phyloP scores from a whole-genome alignment of 345 rosid genomes.

The Psidium friedrichsthalianum region DNA sequence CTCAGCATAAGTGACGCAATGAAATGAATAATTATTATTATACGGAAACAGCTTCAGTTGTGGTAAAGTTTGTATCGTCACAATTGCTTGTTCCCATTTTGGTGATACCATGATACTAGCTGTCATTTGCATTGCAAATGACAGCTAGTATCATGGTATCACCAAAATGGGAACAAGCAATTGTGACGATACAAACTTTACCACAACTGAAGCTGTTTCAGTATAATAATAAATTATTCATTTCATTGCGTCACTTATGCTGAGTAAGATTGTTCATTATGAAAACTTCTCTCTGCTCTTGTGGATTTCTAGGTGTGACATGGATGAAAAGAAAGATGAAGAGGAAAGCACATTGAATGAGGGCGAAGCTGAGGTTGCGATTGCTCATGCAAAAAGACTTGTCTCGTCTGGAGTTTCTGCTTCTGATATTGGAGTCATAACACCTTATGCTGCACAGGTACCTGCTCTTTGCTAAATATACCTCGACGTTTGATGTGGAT shows the following conservation, averaged over 20 bases:
- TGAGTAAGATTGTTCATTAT: not conserved
- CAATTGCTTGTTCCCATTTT: not conserved
- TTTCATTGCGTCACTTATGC: not conserved
- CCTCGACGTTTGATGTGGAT: not conserved
- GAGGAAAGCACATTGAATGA: conserved; percentile 93
- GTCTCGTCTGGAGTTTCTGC: conserved; percentile 60
- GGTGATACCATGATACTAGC: not conserved
- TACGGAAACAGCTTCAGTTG: not conserved
- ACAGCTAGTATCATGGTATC: not conserved
- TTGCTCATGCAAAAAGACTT: conserved; percentile 82
- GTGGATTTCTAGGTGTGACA: conserved; percentile 60
- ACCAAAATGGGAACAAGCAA: not conserved
- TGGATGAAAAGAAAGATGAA: conserved; percentile 98
- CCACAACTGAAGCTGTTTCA: not conserved
- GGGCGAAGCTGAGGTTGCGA: conserved; percentile 92
- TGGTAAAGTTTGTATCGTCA: not conserved
- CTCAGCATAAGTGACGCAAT: not conserved
- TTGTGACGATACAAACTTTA: not conserved
- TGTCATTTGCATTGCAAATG: not conserved
- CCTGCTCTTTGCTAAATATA: not conserved
- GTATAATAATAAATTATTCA: not conserved
- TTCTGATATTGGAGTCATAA: conserved; percentile 81
- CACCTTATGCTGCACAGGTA: conserved; percentile 98
- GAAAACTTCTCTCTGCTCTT: not conserved
- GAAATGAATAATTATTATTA: not conserved